Base-by-base conservation (phyloP, 2,329 filamentous ascomycete genomes). In the Botrytis tulipae region DNA sequence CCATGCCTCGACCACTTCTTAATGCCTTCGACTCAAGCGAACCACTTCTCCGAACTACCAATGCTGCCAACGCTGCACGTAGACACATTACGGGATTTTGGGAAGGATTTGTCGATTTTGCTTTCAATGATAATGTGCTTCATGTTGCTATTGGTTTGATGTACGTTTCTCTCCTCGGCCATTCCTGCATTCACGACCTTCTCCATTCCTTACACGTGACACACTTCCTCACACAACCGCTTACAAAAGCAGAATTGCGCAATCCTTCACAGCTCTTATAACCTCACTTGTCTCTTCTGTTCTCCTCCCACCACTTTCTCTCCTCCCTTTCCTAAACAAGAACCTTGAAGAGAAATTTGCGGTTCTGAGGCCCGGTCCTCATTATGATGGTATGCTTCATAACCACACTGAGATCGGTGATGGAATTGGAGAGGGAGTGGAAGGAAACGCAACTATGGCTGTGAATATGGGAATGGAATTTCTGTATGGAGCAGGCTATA, bases 311-410 rank as follows among this genome's bases (percentile, higher is more conserved):
- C 85, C 92, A 0, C 83, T 94, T 42, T 92, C 91, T 3, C 83
- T 93, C 60, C 83, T 94, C 35, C 86, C 92, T 7, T 92, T 92
- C 67, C 83, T 93, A 73, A 87, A 91, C 78, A 88, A 88, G 76
- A 93, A 93, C 79, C 86, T 94, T 78, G 90, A 92, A 78, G 88
- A 93, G 82, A 93, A 93, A 81, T 94, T 94, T 80, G 88, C 91
- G 0, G 87, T 93, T 10, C 82, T 93, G 42, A 86, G 84, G 54
- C 79, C 83, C 0, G 91, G 91, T 0, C 86, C 88, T 4, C 84
- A 87, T 73, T 89, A 86, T 67, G 70, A 46, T 10, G 70, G 70
- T 22, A 32, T 46, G 14, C 42, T 71, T 10, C 69, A 71, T 4
- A 72, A 72, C n/a, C 70, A 67, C 32, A 72, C 70, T 2, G 70